phyloP scores from a whole-genome alignment of 441 rosid species.

The Gossypium davidsonii region DNA sequence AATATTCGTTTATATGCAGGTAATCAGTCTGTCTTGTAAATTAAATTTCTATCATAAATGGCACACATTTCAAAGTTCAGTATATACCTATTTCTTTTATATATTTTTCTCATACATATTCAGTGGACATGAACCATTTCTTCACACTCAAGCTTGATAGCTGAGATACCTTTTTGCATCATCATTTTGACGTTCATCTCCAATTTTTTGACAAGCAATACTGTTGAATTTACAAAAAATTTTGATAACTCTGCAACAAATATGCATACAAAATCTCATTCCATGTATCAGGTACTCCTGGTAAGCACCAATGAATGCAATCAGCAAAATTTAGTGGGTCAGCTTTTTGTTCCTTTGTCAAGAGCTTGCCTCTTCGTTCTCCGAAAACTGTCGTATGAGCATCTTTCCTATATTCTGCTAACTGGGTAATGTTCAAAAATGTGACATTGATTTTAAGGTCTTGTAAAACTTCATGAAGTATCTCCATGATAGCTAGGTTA shows the following conservation, averaged over 20 bases:
- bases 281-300: constrained; percentile 92
- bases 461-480: constrained; percentile 35
- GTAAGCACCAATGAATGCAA: constrained; percentile 96
- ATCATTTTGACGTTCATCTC: not conserved
- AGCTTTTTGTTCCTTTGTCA: constrained; percentile 63
- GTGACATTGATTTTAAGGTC: constrained; percentile 44
- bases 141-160: not conserved
- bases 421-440: constrained; percentile 65
- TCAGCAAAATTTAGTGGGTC: constrained; percentile 68
- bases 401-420: constrained; percentile 82
- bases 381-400: constrained; percentile 71
- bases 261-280: constrained; percentile 75
- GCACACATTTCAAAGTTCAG: not conserved
- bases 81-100: not conserved
- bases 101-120: not conserved
- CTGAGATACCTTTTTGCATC: not conserved
- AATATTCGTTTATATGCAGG: constrained; percentile 14
- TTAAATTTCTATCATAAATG: not conserved
- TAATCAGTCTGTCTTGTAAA: not conserved
- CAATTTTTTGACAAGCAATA: not conserved
- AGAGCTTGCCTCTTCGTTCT: constrained; percentile 70
- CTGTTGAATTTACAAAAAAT: not conserved
- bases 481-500: constrained; percentile 66
- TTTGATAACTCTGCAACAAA: constrained; percentile 46
- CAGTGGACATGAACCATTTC: not conserved